Conservation (phyloP, 148 eudicot genomes). For the Amaranthus palmeri region DNA sequence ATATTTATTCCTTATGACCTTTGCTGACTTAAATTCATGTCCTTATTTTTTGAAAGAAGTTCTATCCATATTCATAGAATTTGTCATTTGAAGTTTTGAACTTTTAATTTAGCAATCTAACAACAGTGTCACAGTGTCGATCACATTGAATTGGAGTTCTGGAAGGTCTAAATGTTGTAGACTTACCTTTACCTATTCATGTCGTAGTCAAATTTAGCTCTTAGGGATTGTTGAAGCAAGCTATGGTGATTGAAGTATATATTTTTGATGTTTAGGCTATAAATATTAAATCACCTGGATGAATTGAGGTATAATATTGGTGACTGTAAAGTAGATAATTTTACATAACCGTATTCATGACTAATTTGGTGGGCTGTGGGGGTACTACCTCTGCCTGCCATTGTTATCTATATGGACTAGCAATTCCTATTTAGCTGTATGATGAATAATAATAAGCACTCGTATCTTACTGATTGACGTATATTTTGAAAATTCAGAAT, state of each 20-base stretch:
- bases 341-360: no score
- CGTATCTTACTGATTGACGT: neutral
- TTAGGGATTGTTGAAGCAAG: neutral
- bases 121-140: neutral
- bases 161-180: neutral
- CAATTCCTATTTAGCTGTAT: neutral
- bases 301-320: neutral
- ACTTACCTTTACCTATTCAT: neutral
- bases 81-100: neutral
- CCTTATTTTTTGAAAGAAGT: neutral
- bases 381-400: neutral
- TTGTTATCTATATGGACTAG: neutral
- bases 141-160: neutral
- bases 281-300: neutral
- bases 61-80: neutral
- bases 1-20: no score
- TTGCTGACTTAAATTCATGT: no score
- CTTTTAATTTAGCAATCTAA: neutral
- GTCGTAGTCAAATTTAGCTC: neutral
- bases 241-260: neutral
- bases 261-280: neutral
- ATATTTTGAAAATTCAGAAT: slow-evolving; percentile 44
- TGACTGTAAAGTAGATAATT: neutral
- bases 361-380: neutral
- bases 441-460: neutral